Percentiles rank a stretch among this genome's conserved stretches.
Conservation (phyloP, 192 early-diverging fungal genomes). For the Gamsiella multidivaricata region DNA sequence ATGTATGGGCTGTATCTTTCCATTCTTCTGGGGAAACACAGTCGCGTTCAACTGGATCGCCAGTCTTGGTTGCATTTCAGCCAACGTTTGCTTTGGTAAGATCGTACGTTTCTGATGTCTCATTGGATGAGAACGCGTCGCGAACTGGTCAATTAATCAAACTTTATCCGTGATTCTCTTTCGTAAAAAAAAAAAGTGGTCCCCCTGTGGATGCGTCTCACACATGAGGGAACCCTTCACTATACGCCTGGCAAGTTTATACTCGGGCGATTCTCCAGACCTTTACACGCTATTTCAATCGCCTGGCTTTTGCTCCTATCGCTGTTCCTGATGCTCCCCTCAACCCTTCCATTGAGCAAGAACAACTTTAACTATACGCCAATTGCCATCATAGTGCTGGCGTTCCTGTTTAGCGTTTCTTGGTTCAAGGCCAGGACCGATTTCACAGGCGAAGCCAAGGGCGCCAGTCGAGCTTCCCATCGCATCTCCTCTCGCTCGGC, state of each 20-base stretch:
- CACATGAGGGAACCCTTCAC: conserved; percentile 26
- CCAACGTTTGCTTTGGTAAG: conserved; percentile 45
- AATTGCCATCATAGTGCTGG: conserved; percentile 1
- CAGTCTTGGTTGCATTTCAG: conserved; percentile 37
- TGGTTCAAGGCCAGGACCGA: conserved; percentile 44
- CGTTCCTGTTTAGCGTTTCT: conserved; percentile 13
- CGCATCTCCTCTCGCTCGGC: background rate
- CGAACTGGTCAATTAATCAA: background rate
- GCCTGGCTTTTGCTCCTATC: conserved; percentile 24
- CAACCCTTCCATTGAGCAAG: conserved; percentile 20
- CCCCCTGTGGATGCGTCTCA: conserved; percentile 42
- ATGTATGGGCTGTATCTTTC: conserved; percentile 44
- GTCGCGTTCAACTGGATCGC: conserved; percentile 49
- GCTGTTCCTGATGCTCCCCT: conserved; percentile 20
- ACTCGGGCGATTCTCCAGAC: conserved; percentile 24
- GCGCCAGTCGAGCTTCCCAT: conserved; percentile 36
- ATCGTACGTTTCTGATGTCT: background rate
- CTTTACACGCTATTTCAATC: conserved; percentile 21
- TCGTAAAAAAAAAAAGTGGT: conserved; percentile 19
- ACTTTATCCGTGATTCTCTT: background rate
- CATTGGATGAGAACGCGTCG: too few relatives aligned
- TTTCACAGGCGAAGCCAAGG: conserved; percentile 43
- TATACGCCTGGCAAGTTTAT: conserved; percentile 26
- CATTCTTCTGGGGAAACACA: conserved; percentile 44
- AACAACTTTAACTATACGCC: conserved; percentile 47